Conservation (phyloP, 176 grass and related monocot species). For the Carex scoparia region DNA sequence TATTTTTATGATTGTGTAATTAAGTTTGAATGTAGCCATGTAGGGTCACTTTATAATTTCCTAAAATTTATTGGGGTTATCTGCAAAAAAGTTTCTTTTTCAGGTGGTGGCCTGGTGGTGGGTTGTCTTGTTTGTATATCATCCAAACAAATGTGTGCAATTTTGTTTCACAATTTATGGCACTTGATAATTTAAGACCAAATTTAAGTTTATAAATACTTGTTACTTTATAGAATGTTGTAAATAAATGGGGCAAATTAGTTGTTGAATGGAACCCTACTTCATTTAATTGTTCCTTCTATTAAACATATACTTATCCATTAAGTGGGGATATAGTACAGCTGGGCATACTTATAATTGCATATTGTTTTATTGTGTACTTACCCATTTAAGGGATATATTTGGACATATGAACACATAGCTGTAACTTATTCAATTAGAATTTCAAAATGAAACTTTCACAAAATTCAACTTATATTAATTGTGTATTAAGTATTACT, state of each 20-base stretch:
- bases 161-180: not conserved
- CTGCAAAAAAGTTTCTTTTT: not conserved
- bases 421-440: not conserved
- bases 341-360: not conserved
- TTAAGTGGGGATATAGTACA: not conserved
- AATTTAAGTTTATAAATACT: not conserved
- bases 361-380: not conserved
- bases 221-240: not conserved
- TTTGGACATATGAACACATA: not conserved
- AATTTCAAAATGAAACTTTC: not conserved
- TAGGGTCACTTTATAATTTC: not conserved
- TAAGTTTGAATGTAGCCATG: no score
- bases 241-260: not conserved
- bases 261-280: slow-evolving; percentile 17
- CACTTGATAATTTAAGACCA: not conserved
- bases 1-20: not conserved
- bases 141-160: not conserved
- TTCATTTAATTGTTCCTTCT: slow-evolving; percentile 20
- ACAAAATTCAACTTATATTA: not conserved
- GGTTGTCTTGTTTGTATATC: not conserved
- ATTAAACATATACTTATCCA: not conserved
- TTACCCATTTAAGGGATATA: not conserved
- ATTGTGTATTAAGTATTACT: not conserved
- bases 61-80: not conserved
- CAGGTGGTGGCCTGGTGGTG: not conserved